Base-by-base conservation (phyloP, 352 stramenopile species). In the Pythium chondricola region DNA sequence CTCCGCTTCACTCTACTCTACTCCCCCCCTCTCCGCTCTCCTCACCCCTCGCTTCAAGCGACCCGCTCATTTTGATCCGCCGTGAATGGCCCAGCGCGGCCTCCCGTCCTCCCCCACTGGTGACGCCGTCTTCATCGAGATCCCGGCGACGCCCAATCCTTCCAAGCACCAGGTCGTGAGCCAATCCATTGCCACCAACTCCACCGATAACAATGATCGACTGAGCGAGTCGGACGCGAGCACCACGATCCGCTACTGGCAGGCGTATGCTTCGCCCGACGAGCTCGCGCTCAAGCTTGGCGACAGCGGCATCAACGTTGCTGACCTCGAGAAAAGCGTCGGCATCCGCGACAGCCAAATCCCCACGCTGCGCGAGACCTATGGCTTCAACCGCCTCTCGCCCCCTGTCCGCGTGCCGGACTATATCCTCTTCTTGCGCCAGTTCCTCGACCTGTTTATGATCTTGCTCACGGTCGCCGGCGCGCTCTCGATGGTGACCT, bases 381-480 rank as follows among this genome's bases (percentile, higher is more conserved):
- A 54, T 27, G 68, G 68, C 0, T 62, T 58, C 41, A 78, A 78
- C 49, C 58, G 62, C 2, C 43, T 78, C 21, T 65, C 68, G 5
- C 68, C 61, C 13, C 65, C 68, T 3, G 58, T 60, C 40, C 48
- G 43, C 14, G 38, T 68, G 13, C 62, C 67, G 5, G 54, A 67
- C 55, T 69, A 60, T 35, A 48, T 71, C 6, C 29, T 74, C n/a
- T 74, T 74, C 49, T 48, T 77, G 18, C 53, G 65, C 33, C 61
- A 77, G 52, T 71, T 77, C 55, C 58, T 69, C 30, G 63, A 71
- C 51, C 58, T 74, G 58, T 78, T 74, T 55, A 74, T 69, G 61
- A 40, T 74, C 16, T 41, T 78, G 32, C 48, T 74, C 33, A 62
- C 13, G 10, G 44, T 63, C 9, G 68, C 65, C 16, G 68, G 58